phyloP scores from a whole-genome alignment of 805 yeast genomes.

The Yamadazyma sp. region DNA sequence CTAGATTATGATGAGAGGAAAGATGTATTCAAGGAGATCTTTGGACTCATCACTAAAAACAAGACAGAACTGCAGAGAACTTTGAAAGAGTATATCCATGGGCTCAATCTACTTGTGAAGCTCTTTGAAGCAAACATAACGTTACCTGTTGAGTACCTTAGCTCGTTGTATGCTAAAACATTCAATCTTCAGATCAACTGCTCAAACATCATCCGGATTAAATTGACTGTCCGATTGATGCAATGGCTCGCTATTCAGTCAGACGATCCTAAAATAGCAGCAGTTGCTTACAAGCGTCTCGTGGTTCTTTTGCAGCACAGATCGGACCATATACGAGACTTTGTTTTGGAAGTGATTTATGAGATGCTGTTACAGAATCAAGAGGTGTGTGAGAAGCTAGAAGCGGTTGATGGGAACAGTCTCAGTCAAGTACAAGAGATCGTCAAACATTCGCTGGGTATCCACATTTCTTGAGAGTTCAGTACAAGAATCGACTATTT shows the following conservation, averaged over 20 bases:
- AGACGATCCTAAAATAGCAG: too few species aligned
- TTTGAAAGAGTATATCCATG: slow-evolving; percentile 23
- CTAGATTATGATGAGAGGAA: slow-evolving; percentile 5
- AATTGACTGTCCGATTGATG: slow-evolving; percentile 44
- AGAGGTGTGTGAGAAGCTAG: too few species aligned
- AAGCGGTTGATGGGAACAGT: too few species aligned
- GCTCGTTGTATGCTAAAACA: slow-evolving; percentile 45
- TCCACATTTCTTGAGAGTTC: too few species aligned
- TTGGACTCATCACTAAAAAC: slow-evolving; percentile 20
- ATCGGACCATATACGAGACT: too few species aligned
- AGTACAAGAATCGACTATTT: too few species aligned
- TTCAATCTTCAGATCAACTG: slow-evolving; percentile 60
- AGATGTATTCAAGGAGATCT: slow-evolving; percentile 16
- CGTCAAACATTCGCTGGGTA: too few species aligned
- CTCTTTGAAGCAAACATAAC: slow-evolving; percentile 38
- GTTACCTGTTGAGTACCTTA: slow-evolving; percentile 33
- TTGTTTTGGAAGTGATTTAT: too few species aligned
- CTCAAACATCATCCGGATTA: slow-evolving; percentile 35
- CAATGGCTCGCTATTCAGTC: slow-evolving; percentile 37
- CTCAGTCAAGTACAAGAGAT: too few species aligned
- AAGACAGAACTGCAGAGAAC: slow-evolving; percentile 9
- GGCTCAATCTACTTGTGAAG: slow-evolving; percentile 32
- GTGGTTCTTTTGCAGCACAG: too few species aligned
- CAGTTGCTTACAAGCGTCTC: too few species aligned
- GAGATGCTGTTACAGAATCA: too few species aligned